Conservation (phyloP, 495 filamentous ascomycete species). For the Darksidea phi region DNA sequence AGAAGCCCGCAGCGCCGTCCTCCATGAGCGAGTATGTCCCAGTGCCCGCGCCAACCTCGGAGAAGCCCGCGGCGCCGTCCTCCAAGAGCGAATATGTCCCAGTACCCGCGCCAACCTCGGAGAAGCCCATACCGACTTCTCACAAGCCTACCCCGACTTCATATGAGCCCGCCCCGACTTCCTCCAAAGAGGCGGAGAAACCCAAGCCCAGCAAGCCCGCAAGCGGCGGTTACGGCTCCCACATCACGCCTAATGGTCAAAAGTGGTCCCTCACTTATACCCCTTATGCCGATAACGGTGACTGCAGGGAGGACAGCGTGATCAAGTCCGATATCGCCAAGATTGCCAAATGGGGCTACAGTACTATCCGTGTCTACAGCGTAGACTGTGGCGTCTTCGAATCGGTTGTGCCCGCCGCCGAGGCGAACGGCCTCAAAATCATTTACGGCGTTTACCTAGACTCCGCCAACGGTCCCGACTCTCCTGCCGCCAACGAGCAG, state of each 20-base stretch:
- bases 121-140: constrained; percentile 26
- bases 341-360: constrained; percentile 75
- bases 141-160: constrained; percentile 8
- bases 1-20: not conserved
- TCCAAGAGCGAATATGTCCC: constrained; percentile 1
- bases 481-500: constrained; percentile 54
- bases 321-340: constrained; percentile 64
- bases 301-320: constrained; percentile 65
- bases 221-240: constrained; percentile 30
- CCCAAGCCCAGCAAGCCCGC: constrained; percentile 30
- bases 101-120: not conserved
- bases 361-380: constrained; percentile 81
- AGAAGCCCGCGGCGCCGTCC: not conserved
- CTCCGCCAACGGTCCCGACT: constrained; percentile 36
- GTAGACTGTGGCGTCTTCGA: constrained; percentile 82
- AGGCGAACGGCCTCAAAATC: constrained; percentile 64
- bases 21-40: not conserved
- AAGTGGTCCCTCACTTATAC: constrained; percentile 93
- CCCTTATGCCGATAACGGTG: constrained; percentile 61
- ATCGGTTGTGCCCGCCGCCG: constrained; percentile 66
- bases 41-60: not conserved
- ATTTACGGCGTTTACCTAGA: constrained; percentile 84
- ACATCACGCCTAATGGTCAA: constrained; percentile 50
- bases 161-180: not conserved
- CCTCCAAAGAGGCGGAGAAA: constrained; percentile 21